Percentiles rank a stretch among this genome's conserved stretches.
Evolutionary conservation across 345 rosid species (phyloP).

Genomic region (Balakata baccata): DNA sequence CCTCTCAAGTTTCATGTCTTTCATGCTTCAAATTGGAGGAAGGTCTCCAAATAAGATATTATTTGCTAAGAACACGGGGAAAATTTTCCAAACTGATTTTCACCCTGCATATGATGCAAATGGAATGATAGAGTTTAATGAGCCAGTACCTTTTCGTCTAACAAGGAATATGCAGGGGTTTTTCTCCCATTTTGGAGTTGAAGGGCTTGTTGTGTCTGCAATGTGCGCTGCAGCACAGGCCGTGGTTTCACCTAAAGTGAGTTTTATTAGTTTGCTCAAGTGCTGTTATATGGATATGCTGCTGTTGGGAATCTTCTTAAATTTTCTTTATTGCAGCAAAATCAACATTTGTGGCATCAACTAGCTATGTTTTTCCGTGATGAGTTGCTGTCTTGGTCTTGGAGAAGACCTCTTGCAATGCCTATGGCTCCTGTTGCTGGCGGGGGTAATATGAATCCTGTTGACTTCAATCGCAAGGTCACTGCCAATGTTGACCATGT

Average conservation of each 20-base stretch:
- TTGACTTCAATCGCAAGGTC: constrained; percentile 74
- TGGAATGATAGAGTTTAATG: constrained; percentile 88
- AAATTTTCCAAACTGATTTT: constrained; percentile 93
- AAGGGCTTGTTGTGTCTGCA: constrained; percentile 91
- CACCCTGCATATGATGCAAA: constrained; percentile 90
- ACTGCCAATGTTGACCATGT: constrained; percentile 72
- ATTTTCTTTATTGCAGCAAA: constrained; percentile 59
- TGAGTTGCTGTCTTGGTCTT: constrained; percentile 86
- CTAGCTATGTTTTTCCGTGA: constrained; percentile 98
- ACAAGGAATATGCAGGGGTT: constrained; percentile 97
- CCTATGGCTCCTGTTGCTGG: constrained; percentile 57
- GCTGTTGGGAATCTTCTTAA: background rate
- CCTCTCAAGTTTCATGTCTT: constrained; percentile 96
- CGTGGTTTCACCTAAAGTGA: constrained; percentile 78
- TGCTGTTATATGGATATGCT: background rate
- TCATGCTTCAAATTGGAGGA: constrained; percentile 95
- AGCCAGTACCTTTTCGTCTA: constrained; percentile 94
- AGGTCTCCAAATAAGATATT: constrained; percentile 95
- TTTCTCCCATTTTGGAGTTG: constrained; percentile 92
- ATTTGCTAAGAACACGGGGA: constrained; percentile 97
- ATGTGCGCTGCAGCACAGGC: constrained; percentile 97
- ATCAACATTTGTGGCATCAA: constrained; percentile 84
- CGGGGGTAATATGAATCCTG: constrained; percentile 60
- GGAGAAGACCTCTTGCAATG: constrained; percentile 87
- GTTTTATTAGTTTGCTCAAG: background rate